Conservation (phyloP, 2,329 filamentous ascomycete genomes). For the Trichoderma gracile region DNA sequence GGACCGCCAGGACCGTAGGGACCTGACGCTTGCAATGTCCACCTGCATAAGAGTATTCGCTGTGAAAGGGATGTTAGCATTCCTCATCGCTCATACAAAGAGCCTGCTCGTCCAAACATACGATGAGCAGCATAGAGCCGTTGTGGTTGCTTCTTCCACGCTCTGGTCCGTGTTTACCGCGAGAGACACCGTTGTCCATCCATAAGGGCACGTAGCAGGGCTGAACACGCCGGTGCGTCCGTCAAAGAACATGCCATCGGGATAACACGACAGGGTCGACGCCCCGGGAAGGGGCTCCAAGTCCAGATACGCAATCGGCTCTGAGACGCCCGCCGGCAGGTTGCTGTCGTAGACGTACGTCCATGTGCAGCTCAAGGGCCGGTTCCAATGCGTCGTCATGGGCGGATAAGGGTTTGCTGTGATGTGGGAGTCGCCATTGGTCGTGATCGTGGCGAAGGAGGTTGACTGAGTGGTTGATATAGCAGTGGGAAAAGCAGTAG, state of each 20-base stretch:
- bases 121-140: slow-evolving; percentile 46
- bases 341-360: slow-evolving; percentile 40
- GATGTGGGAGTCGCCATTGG: slow-evolving; percentile 26
- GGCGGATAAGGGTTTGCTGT: slow-evolving; percentile 36
- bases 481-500: no score
- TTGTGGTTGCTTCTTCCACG: slow-evolving; percentile 39
- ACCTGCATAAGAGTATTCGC: slow-evolving; percentile 40
- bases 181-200: slow-evolving; percentile 44
- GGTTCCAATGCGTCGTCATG: slow-evolving; percentile 43
- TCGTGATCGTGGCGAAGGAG: slow-evolving; percentile 8
- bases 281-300: slow-evolving; percentile 40
- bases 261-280: slow-evolving; percentile 44
- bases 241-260: slow-evolving; percentile 43
- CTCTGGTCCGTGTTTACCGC: slow-evolving; percentile 35
- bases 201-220: slow-evolving; percentile 43
- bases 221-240: slow-evolving; percentile 44
- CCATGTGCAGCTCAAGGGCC: slow-evolving; percentile 42
- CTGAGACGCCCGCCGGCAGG: slow-evolving; percentile 31
- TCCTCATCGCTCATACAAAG: background rate
- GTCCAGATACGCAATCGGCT: slow-evolving; percentile 42
- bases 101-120: slow-evolving; percentile 33
- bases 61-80: slow-evolving; percentile 30
- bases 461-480: slow-evolving; percentile 22
- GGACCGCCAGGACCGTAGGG: slow-evolving; percentile 41
- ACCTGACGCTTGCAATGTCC: slow-evolving; percentile 40